Evolutionary conservation across 495 filamentous ascomycete genomes (phyloP).

Genomic region (Penicillium cosmopolitanum): DNA sequence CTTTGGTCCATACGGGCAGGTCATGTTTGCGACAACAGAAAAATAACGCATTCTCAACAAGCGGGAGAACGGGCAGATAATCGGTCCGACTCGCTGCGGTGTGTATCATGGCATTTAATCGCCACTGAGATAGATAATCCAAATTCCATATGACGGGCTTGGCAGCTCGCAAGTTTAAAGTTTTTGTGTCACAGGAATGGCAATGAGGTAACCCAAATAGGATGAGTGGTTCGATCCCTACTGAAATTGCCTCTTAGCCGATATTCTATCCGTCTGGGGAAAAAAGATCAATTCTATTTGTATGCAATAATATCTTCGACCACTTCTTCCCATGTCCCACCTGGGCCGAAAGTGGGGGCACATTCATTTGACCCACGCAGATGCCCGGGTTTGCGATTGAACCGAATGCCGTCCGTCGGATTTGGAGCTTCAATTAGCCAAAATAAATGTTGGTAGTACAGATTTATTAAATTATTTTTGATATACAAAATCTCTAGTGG

Average conservation of each 20-base stretch:
- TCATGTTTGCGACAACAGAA: no score
- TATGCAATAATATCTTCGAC: no score
- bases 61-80: neutral
- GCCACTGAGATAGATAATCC: neutral
- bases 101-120: neutral
- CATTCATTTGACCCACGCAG: neutral
- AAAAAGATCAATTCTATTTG: no score
- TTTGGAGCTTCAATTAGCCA: neutral
- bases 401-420: neutral
- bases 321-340: neutral
- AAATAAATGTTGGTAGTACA: neutral
- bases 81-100: neutral
- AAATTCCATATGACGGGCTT: no score
- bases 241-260: no score
- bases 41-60: neutral
- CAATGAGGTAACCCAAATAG: no score
- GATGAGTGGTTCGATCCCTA: no score
- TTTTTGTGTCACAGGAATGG: no score
- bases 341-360: neutral
- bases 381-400: neutral
- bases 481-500: neutral
- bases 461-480: no score
- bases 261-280: no score
- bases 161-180: no score
- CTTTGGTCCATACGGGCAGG: no score